Evolutionary conservation across 192 early-diverging fungal species (phyloP), one percentile per base, ranked within the genome.

Genomic region (Rhizophagus clarus): DNA sequence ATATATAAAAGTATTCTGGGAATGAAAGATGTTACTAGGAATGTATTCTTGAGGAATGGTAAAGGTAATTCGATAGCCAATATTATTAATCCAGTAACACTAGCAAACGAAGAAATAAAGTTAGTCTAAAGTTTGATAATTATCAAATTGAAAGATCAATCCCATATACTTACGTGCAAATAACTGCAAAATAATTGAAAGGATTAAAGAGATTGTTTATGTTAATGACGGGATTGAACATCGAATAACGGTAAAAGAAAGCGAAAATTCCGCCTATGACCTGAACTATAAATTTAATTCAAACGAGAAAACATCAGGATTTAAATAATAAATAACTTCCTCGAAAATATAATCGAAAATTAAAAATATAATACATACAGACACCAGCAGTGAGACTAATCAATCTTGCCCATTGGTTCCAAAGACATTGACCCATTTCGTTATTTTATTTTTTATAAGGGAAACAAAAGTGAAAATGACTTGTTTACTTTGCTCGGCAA

Each of bases 281-380:
- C 12, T 64, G 24, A 64, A 64, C 28, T 64, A 28, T 28, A 28
- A 42, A 10, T 64, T 29, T 22, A 29, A 64, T 29, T 64, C 8
- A 49, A 72, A 26, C 45, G 28, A 49, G 20, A 72, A 45, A n/a
- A n/a, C n/a, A n/a, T n/a, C n/a, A n/a, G n/a, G n/a, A n/a, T n/a
- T n/a, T n/a, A n/a, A n/a, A n/a, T n/a, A n/a, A n/a, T n/a, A n/a
- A n/a, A n/a, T n/a, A n/a, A n/a, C n/a, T n/a, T n/a, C n/a, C n/a
- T n/a, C n/a, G n/a, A n/a, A n/a, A n/a, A n/a, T n/a, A n/a, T n/a
- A n/a, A n/a, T n/a, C n/a, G n/a, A n/a, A n/a, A n/a, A n/a, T n/a
- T n/a, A n/a, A n/a, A n/a, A n/a, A n/a, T n/a, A n/a, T n/a, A n/a
- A 70, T 60, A 79, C 77, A 10, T 79, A 79, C 77, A 79, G 37